Base-by-base conservation (phyloP, 495 filamentous ascomycete genomes). In the Neurospora sp. region DNA sequence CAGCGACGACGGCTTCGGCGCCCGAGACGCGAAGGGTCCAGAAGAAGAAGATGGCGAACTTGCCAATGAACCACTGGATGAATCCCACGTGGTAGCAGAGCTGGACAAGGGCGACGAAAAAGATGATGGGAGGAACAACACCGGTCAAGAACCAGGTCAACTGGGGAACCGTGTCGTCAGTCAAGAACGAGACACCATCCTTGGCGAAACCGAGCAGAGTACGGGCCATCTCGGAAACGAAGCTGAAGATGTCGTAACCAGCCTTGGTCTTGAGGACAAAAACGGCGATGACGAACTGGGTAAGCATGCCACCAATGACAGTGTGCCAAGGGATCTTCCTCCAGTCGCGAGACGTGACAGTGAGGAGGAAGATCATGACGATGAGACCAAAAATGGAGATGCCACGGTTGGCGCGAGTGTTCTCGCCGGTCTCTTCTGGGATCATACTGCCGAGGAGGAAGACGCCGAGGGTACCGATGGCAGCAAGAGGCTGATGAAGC, bases 41-140 rank as follows among this genome's bases (percentile, higher is more conserved):
- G 87, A 94, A 96, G 87, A 97, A 96, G 81, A 97, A 93, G 69
- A 89, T 85, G 74, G 94, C 93, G 75, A 95, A 93, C 75, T 97
- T 97, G 40, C 81, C 81, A 75, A 97, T 88, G 80, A 92, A 91
- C 94, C 94, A 97, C 83, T 97, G 94, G 31, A 97, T 83, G 53
- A 93, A 82, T 5, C 90, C 90, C 77, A 86, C 84, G 83, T 96
- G 90, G 83, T 92, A 96, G 16, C 93, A 80, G 31, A 97, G 85
- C 80, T 96, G 92, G 22, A 97, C 91, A 7, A 97, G 83, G 6
- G 94, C 87, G 70, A 97, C 89, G 85, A 97, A 97, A 87, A 97
- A 97, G 79, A 97, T 91, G 79, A 97, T 94, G 68, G 94, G 89
- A 1, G 93, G 92, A 38, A 94, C 81, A 44, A 95, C 91, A 22